Percentiles rank a stretch among this genome's conserved stretches.
Evolutionary conservation across 495 filamentous ascomycete genomes (phyloP).

Genomic region (Saxophila tyrrhenica): DNA sequence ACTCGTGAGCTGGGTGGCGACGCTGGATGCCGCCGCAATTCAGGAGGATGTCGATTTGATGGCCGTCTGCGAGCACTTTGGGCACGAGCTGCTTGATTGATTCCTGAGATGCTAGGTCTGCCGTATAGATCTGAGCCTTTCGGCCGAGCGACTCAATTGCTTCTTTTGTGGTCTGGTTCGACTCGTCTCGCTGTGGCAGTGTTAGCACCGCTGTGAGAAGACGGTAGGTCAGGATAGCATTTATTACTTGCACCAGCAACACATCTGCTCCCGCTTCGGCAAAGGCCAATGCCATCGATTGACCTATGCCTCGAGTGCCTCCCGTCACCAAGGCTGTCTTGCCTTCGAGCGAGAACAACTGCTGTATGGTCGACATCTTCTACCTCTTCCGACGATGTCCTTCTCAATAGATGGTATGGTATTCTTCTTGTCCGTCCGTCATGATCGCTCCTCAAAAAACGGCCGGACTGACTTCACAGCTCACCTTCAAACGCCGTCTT

Average conservation of each 20-base stretch:
- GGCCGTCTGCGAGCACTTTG: conserved; percentile 45
- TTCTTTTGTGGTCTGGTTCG: conserved; percentile 51
- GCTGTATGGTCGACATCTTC: conserved; percentile 28
- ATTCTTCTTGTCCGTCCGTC: background rate
- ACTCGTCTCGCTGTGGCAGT: conserved; percentile 46
- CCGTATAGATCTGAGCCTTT: conserved; percentile 54
- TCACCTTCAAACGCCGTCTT: background rate
- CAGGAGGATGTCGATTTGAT: conserved; percentile 54
- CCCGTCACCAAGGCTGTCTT: conserved; percentile 80
- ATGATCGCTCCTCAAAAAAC: background rate
- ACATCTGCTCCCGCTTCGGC: conserved; percentile 80
- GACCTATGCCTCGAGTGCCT: conserved; percentile 78
- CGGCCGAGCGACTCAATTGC: conserved; percentile 55
- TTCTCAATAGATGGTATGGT: too few species aligned
- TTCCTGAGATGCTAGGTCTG: conserved; percentile 54
- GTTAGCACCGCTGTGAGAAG: background rate
- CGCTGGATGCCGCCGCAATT: conserved; percentile 83
- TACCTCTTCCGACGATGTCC: background rate
- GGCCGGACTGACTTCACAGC: background rate
- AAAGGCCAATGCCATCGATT: conserved; percentile 67
- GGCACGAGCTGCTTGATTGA: conserved; percentile 53
- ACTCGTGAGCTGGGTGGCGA: conserved; percentile 62
- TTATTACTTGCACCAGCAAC: conserved; percentile 45
- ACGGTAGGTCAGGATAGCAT: background rate
- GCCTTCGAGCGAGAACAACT: conserved; percentile 36